Evolutionary conservation across 2,329 filamentous ascomycete genomes (phyloP).

Genomic region (Cryphonectria carpinicola): DNA sequence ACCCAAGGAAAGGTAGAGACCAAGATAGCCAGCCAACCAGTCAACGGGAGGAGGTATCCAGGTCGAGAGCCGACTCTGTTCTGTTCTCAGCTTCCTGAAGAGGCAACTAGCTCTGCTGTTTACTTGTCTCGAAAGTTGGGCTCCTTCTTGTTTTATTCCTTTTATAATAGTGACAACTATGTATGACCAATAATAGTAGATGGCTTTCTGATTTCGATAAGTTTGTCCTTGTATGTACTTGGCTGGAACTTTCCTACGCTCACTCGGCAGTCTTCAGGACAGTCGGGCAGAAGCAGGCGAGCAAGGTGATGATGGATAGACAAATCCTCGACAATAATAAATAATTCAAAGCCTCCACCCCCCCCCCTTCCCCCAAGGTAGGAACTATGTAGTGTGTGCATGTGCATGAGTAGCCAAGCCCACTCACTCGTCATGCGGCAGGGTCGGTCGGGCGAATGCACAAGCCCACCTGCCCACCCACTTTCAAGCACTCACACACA

Average conservation of each 20-base stretch:
- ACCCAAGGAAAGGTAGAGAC: background rate
- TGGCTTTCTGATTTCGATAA: background rate
- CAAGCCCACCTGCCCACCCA: background rate
- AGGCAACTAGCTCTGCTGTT: slow-evolving; percentile 3
- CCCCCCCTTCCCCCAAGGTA: background rate
- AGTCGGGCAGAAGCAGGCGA: background rate
- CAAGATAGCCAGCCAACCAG: background rate
- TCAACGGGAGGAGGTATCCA: background rate
- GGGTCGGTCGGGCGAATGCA: background rate
- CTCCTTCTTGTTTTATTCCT: background rate
- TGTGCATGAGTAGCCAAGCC: background rate
- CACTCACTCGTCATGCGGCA: background rate
- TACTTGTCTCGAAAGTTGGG: background rate
- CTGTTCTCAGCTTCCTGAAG: slow-evolving; percentile 3
- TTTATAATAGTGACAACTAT: background rate
- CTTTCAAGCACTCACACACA: too few relatives aligned
- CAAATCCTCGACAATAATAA: background rate
- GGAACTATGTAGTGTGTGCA: background rate
- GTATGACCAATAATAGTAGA: background rate
- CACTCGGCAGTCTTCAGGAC: background rate
- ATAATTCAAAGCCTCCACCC: background rate
- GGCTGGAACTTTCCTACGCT: background rate
- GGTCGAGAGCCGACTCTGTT: background rate
- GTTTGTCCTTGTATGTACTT: background rate
- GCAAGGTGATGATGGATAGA: background rate